A percentile compares a stretch with the other conserved stretches of the same genome.
phyloP scores from a whole-genome alignment of 306 rosid species.

The Malus sieversii region DNA sequence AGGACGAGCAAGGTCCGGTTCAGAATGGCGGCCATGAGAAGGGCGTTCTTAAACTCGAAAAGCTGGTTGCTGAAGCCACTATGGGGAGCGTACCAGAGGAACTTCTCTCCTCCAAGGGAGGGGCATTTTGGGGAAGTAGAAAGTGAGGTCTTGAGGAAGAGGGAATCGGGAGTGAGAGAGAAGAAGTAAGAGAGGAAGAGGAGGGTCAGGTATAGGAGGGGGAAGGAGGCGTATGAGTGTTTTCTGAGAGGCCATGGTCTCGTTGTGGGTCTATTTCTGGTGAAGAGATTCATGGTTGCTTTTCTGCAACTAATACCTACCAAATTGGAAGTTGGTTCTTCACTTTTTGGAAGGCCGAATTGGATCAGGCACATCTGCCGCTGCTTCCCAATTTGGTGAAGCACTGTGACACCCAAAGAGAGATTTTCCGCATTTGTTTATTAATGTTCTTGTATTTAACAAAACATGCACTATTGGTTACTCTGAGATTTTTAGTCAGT shows the following conservation, averaged over 20 bases:
- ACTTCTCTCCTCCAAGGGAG: slow-evolving; percentile 35
- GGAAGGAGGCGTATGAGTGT: slow-evolving; percentile 22
- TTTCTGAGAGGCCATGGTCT: slow-evolving; percentile 35
- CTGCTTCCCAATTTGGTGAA: too few species aligned
- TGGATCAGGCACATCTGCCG: not conserved
- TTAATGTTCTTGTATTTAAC: too few species aligned
- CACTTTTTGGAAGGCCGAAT: not conserved
- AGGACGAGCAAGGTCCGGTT: slow-evolving; percentile 79
- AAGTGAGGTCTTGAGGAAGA: not conserved
- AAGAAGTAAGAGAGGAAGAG: slow-evolving; percentile 31
- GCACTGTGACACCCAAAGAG: too few species aligned
- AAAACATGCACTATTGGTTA: too few species aligned
- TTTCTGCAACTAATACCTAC: not conserved
- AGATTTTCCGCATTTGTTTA: too few species aligned
- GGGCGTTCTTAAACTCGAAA: slow-evolving; percentile 63
- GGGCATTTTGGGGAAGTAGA: slow-evolving; percentile 32
- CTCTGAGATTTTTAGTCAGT: too few species aligned
- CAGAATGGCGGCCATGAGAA: slow-evolving; percentile 56
- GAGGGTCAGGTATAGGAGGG: slow-evolving; percentile 28
- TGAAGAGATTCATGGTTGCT: slow-evolving; percentile 19
- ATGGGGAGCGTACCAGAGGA: slow-evolving; percentile 79
- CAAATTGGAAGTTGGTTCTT: not conserved
- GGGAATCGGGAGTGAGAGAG: slow-evolving; percentile 21
- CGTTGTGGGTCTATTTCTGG: slow-evolving; percentile 11
- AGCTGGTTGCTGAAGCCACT: slow-evolving; percentile 93